A percentile compares a stretch with the other conserved stretches of the same genome.
Conservation (phyloP, 2,329 filamentous ascomycete genomes). For the Ilyonectria destructans region DNA sequence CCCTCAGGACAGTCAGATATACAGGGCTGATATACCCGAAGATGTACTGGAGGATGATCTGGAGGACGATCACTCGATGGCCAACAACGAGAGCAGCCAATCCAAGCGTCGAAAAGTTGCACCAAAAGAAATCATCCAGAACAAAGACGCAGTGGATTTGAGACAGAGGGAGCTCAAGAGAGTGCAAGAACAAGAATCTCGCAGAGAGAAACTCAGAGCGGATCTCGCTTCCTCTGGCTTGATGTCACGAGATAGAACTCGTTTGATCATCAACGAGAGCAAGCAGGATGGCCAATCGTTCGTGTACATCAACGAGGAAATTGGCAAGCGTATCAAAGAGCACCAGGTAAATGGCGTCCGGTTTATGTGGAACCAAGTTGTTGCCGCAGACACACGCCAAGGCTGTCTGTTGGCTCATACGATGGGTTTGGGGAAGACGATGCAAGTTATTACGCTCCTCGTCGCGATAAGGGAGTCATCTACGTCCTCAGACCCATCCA, state of each 20-base stretch:
- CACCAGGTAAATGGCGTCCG: conserved; percentile 88
- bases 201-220: conserved; percentile 64
- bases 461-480: conserved; percentile 80
- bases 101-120: conserved; percentile 41
- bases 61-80: conserved; percentile 37
- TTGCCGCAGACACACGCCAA: conserved; percentile 73
- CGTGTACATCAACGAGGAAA: conserved; percentile 76
- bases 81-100: conserved; percentile 30
- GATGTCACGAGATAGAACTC: conserved; percentile 62
- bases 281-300: conserved; percentile 74
- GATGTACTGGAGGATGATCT: conserved; percentile 36
- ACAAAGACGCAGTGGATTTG: conserved; percentile 63
- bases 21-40: conserved; percentile 40
- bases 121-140: conserved; percentile 54
- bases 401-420: conserved; percentile 90
- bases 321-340: conserved; percentile 78
- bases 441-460: conserved; percentile 91
- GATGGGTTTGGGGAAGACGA: conserved; percentile 94
- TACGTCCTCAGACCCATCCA: conserved; percentile 68
- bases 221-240: conserved; percentile 62
- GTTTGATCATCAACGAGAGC: conserved; percentile 77
- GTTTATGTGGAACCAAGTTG: conserved; percentile 91
- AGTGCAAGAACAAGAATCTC: conserved; percentile 68
- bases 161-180: conserved; percentile 71
- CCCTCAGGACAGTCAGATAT: conserved; percentile 55